Evolutionary conservation across 73 alveolate species (phyloP).

Genomic region (Paramecium pentaurelia): DNA sequence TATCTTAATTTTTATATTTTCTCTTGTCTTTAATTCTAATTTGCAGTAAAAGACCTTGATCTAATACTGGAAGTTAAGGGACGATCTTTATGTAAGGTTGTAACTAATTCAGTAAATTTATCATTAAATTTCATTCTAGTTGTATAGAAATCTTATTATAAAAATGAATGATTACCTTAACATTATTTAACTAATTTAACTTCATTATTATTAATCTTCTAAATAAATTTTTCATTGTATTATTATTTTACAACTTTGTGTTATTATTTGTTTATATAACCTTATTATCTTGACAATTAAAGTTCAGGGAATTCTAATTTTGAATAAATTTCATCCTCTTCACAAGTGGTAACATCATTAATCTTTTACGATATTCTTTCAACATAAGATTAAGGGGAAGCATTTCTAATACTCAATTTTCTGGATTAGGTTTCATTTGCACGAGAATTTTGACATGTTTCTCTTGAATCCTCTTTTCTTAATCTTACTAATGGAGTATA

Average conservation of each 20-base stretch:
- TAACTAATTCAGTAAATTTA: not conserved
- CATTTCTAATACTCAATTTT: not conserved
- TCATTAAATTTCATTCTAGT: not conserved
- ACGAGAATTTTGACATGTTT: not conserved
- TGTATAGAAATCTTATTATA: not conserved
- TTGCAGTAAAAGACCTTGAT: not conserved
- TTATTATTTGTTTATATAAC: not conserved
- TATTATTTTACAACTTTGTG: not conserved
- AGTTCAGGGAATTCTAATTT: not conserved
- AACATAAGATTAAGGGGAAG: not conserved
- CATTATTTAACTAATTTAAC: not conserved
- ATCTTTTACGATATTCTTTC: not conserved
- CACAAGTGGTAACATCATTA: not conserved
- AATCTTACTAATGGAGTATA: not conserved
- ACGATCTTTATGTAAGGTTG: not conserved
- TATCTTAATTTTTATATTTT: not conserved
- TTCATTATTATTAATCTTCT: not conserved
- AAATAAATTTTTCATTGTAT: not conserved
- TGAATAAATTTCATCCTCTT: not conserved
- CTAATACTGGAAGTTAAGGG: not conserved
- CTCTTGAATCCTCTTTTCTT: not conserved
- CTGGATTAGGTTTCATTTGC: not conserved
- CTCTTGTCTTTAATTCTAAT: not conserved
- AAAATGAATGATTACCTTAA: not conserved
- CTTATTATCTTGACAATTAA: not conserved